A percentile compares a stretch with the other conserved stretches of the same genome.
Evolutionary conservation across 768 basidiomycete genomes (phyloP).

Genomic region (Paxillus rubicundulus): DNA sequence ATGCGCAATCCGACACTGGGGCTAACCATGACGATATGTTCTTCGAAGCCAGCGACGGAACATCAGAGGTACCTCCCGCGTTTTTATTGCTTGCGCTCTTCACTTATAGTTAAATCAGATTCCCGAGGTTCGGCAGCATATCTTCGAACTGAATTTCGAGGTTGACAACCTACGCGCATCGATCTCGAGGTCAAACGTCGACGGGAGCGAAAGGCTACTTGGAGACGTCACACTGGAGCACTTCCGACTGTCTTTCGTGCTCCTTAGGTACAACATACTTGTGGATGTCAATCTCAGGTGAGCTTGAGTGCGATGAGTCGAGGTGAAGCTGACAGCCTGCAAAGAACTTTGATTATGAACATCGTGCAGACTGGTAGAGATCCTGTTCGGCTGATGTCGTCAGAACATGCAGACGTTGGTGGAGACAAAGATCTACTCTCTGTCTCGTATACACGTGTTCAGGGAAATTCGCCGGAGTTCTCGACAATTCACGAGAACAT

Average conservation of each 20-base stretch:
- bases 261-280: slow-evolving; percentile 83
- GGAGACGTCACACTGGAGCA: slow-evolving; percentile 77
- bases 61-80: slow-evolving; percentile 44
- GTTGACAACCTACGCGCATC: slow-evolving; percentile 82
- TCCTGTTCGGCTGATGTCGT: slow-evolving; percentile 66
- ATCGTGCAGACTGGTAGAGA: slow-evolving; percentile 56
- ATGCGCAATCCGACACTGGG: slow-evolving; percentile 47
- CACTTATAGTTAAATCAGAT: slow-evolving; percentile 18
- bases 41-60: slow-evolving; percentile 69
- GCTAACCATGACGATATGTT: slow-evolving; percentile 57
- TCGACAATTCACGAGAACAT: slow-evolving; percentile 74
- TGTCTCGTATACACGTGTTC: slow-evolving; percentile 75
- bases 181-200: slow-evolving; percentile 64
- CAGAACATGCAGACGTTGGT: slow-evolving; percentile 40
- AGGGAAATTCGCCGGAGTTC: slow-evolving; percentile 86
- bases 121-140: slow-evolving; percentile 48
- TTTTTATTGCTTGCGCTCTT: neutral
- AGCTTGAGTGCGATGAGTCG: slow-evolving; percentile 6
- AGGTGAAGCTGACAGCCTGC: slow-evolving; percentile 8
- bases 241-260: slow-evolving; percentile 71
- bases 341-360: slow-evolving; percentile 73
- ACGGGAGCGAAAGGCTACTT: slow-evolving; percentile 66
- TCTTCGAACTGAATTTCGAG: slow-evolving; percentile 83
- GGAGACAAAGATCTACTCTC: slow-evolving; percentile 67
- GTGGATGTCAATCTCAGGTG: slow-evolving; percentile 81